Percentiles rank a stretch among this genome's conserved stretches.
Evolutionary conservation across 1,139 yeast genomes (phyloP).

Genomic region (Citeromyces siamensis): DNA sequence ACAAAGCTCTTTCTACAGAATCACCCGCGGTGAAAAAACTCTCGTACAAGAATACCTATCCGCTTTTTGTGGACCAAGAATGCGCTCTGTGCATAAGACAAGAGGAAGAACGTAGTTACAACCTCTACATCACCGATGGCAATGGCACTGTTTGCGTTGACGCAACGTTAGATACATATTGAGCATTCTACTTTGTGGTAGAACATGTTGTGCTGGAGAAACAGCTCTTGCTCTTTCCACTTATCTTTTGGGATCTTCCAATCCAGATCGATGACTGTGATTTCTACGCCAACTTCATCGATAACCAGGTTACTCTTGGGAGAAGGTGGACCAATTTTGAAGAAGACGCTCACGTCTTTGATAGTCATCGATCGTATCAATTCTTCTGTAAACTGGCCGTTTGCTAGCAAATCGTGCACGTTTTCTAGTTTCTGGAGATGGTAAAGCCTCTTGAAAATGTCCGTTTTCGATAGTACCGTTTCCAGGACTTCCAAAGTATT

Average conservation of each 20-base stretch:
- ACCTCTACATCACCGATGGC: constrained; percentile 11
- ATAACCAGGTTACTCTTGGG: constrained; percentile 15
- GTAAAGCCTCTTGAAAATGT: constrained; percentile 8
- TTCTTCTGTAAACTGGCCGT: constrained; percentile 30
- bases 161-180: neutral
- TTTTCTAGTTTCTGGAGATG: constrained; percentile 13
- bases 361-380: constrained; percentile 39
- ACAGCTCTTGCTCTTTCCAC: constrained; percentile 16
- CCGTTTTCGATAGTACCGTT: constrained; percentile 1
- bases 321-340: constrained; percentile 25
- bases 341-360: constrained; percentile 40
- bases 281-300: constrained; percentile 12
- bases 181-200: constrained; percentile 6
- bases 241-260: constrained; percentile 14
- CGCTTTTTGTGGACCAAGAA: constrained; percentile 15
- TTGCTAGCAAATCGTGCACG: constrained; percentile 20
- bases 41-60: constrained; percentile 16
- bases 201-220: constrained; percentile 7
- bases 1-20: constrained; percentile 6
- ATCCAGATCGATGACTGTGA: constrained; percentile 32
- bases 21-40: constrained; percentile 6
- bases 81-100: constrained; percentile 10
- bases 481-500: neutral
- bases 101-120: constrained; percentile 6
- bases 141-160: constrained; percentile 1